Base-by-base conservation (phyloP, 257 asterid genomes). In the Cynanchum wilfordii region DNA sequence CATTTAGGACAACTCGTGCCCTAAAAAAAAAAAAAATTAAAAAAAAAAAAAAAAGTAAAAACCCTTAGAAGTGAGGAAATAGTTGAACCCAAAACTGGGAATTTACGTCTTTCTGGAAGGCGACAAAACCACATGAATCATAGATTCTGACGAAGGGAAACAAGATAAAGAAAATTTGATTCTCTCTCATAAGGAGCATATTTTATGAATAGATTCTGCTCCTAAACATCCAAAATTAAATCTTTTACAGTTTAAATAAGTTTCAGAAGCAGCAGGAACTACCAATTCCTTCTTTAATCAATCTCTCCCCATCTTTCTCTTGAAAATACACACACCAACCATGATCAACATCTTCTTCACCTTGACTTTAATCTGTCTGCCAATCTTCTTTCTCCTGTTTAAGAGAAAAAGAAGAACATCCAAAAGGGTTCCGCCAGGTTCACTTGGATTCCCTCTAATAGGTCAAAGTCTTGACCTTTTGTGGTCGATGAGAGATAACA, bases 401-500 rank as follows among this genome's bases (percentile, higher is more conserved):
- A 73, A 33, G 45, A 82, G 58, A 54, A 52, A 25, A 59, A 66
- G 75, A 73, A 65, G n/a, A 51, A 2, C 79, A 56, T 45, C 63
- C 2, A 20, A 70, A 16, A 79, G 82, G 74, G 44, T 82, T 13
- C 97, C 97, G 1, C 96, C 97, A 0, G 92, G 95, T 12, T 82
- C 97, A 49, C 74, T 87, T 7, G 96, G 96, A 29, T 2, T 89
- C 1, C 95, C 96, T 0, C 56, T 89, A 3, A 73, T 89, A 7
- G 97, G 97, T 24, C 96, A 87, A 70, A 89, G 91, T 80, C 85
- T 89, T 13, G 65, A 77, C 38, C 86, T 89, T 66, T 78, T 86
- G 27, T 73, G 91, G 89, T 87, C 90, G 4, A 91, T 86, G 96
- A 87, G 85, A 67, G 80, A 88, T 44, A 89, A 91, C 85, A 85